Percentiles rank a stretch among this genome's conserved stretches.
Evolutionary conservation across 306 rosid genomes (phyloP).

Genomic region (Argentina anserina): DNA sequence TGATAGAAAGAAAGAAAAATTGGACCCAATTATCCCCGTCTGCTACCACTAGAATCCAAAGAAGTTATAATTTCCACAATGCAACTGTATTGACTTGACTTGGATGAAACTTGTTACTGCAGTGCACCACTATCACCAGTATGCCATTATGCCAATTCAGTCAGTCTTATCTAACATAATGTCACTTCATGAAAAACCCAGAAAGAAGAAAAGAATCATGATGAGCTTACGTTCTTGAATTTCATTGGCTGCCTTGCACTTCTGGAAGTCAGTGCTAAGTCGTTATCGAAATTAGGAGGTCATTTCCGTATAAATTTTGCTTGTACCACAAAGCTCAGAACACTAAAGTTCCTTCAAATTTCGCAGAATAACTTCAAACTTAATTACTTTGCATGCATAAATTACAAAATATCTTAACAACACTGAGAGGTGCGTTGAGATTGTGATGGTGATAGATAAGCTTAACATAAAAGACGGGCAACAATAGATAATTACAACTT

Average conservation of each 20-base stretch:
- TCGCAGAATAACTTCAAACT: too few relatives aligned
- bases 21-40: too few relatives aligned
- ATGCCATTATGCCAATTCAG: background rate
- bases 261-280: conserved; percentile 46
- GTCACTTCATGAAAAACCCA: conserved; percentile 1
- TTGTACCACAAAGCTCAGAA: too few relatives aligned
- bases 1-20: too few relatives aligned
- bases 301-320: background rate
- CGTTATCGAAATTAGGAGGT: background rate
- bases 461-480: background rate
- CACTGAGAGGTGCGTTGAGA: too few relatives aligned
- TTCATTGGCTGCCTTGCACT: conserved; percentile 63
- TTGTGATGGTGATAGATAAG: background rate
- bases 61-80: too few relatives aligned
- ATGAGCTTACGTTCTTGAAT: conserved; percentile 70
- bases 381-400: too few relatives aligned
- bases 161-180: background rate
- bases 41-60: too few relatives aligned
- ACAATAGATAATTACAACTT: background rate
- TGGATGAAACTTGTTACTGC: background rate
- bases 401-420: too few relatives aligned
- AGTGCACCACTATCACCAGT: background rate
- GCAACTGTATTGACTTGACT: too few relatives aligned
- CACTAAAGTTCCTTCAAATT: too few relatives aligned
- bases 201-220: background rate